A percentile compares a stretch with the other conserved stretches of the same genome.
Evolutionary conservation across 1,284 basidiomycete species (phyloP).

Genomic region (Pseudozyma thailandica): DNA sequence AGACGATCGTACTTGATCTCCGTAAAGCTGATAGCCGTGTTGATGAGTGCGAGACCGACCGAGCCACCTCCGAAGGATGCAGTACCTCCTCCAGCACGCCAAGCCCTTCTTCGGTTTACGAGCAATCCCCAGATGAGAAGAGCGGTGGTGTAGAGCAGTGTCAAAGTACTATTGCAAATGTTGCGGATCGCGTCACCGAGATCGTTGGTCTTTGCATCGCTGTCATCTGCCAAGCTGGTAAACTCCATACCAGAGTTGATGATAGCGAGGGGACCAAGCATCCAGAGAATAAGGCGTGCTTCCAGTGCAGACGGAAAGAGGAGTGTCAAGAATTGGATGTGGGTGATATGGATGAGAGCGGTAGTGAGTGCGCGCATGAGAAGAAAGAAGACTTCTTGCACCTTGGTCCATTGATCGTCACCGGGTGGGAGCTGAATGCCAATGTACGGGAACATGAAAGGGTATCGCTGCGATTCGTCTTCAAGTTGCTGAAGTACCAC

Average conservation of each 20-base stretch:
- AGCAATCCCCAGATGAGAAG: conserved; percentile 92
- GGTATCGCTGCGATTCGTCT: conserved; percentile 80
- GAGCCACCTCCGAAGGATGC: conserved; percentile 82
- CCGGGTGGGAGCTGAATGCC: conserved; percentile 79
- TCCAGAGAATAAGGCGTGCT: conserved; percentile 83
- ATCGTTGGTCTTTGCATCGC: conserved; percentile 70
- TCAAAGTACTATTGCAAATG: conserved; percentile 93
- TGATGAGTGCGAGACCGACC: conserved; percentile 59
- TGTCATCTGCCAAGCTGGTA: conserved; percentile 74
- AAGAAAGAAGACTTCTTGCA: conserved; percentile 82
- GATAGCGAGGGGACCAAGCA: conserved; percentile 88
- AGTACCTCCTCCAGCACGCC: conserved; percentile 90
- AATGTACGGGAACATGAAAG: conserved; percentile 93
- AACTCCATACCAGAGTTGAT: conserved; percentile 86
- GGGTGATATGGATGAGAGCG: conserved; percentile 87
- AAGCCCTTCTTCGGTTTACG: conserved; percentile 89
- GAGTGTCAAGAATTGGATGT: conserved; percentile 96
- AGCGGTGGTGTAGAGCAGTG: conserved; percentile 88
- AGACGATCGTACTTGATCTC: conserved; percentile 65
- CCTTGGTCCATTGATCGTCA: conserved; percentile 75
- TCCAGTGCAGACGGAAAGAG: conserved; percentile 95
- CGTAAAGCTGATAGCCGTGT: conserved; percentile 64
- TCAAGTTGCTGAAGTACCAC: conserved; percentile 77
- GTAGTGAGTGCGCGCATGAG: conserved; percentile 87
- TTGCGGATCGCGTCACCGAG: conserved; percentile 85